Base-by-base conservation (phyloP, 495 filamentous ascomycete genomes). In the Penicillium goetzii region DNA sequence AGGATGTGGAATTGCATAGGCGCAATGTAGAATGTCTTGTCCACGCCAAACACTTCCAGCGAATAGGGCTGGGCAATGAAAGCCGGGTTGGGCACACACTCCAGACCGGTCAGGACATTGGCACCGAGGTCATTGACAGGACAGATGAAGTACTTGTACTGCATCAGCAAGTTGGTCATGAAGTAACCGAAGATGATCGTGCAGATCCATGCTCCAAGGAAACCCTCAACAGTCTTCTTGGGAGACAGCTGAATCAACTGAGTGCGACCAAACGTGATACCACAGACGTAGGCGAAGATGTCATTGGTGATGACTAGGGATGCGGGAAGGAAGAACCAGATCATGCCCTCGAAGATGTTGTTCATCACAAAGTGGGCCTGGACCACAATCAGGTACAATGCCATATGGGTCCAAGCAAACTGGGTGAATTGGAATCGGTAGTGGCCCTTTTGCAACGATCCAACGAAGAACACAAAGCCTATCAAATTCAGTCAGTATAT, bases 281-380 rank as follows among this genome's bases (percentile, higher is more conserved):
- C 96, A 75, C 92, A 96, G 63, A 99, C 85, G 71, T 99, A 99
- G 72, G 96, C 96, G 71, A 97, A 98, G 63, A 98, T 99, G 75
- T 99, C 96, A 72, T 99, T 99, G 40, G 91, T 97, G 71, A 98
- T 97, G 68, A 99, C 96, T 59, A 99, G 84, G 30, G 91, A 89
- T 3, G 92, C 93, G 2, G 96, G 96, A 50, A 99, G 82, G 85
- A 99, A 97, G 84, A 99, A 98, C 96, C 96, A 99, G 74, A 99
- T 95, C 92, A 99, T 92, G 77, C 96, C 96, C 80, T 99, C 96
- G 75, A 99, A 94, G 62, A 98, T 89, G 78, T 98, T 99, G 83
- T 99, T 98, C 90, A 99, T 97, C 76, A 99, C 92, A 72, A 99
- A 99, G 76, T 99, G 96, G 25, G 96, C 92, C 75, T 99, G 96